Percentiles rank a stretch among this genome's conserved stretches.
phyloP scores from a whole-genome alignment of 1,139 yeast species.

The Eremothecium coryli region DNA sequence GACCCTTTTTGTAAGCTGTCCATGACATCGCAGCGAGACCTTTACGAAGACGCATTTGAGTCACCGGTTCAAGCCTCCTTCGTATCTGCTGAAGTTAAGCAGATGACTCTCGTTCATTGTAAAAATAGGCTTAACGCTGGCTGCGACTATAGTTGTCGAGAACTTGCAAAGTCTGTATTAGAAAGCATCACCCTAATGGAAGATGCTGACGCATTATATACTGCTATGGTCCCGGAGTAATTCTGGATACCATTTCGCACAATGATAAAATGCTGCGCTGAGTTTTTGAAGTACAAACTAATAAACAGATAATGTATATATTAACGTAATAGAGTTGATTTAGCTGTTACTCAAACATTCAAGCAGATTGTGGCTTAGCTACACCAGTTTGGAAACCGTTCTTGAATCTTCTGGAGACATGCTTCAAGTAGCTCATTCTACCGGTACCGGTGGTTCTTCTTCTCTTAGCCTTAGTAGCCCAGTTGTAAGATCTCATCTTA shows the following conservation, averaged over 20 bases:
- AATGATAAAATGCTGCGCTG: background rate
- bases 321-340: conserved; percentile 4
- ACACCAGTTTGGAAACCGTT: conserved; percentile 95
- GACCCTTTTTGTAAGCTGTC: conserved; percentile 19
- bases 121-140: conserved; percentile 21
- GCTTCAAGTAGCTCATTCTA: conserved; percentile 97
- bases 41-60: conserved; percentile 27
- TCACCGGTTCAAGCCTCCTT: conserved; percentile 21
- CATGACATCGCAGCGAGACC: conserved; percentile 15
- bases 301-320: conserved; percentile 4
- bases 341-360: conserved; percentile 13
- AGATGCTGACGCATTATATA: conserved; percentile 68
- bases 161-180: conserved; percentile 60
- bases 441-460: conserved; percentile 99
- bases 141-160: conserved; percentile 58
- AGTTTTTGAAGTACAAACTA: conserved; percentile 2
- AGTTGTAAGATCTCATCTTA: conserved; percentile 96
- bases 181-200: conserved; percentile 64
- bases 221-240: conserved; percentile 40
- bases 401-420: conserved; percentile 95
- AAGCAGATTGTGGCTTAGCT: conserved; percentile 47
- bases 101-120: conserved; percentile 13
- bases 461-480: conserved; percentile 99
- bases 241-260: conserved; percentile 3
- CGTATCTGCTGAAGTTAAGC: conserved; percentile 17